Percentiles rank a stretch among this genome's conserved stretches.
phyloP scores from a whole-genome alignment of 805 yeast species.

The Candida alai region DNA sequence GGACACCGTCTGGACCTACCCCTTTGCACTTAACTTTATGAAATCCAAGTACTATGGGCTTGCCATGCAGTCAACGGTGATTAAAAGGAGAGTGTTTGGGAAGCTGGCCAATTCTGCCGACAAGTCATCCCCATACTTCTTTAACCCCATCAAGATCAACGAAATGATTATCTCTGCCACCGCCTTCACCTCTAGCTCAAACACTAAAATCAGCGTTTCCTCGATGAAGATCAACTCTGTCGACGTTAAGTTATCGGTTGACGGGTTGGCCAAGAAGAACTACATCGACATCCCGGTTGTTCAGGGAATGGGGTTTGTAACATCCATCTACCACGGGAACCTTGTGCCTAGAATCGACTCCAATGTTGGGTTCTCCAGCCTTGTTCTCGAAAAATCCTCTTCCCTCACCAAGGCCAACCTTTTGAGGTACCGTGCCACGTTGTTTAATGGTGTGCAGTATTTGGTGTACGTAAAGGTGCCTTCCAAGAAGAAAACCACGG shows the following conservation, averaged over 20 bases:
- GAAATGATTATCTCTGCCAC: conserved; percentile 55
- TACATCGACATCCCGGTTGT: conserved; percentile 54
- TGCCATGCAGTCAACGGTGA: conserved; percentile 56
- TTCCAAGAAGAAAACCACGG: conserved; percentile 26
- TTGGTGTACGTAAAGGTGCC: conserved; percentile 14
- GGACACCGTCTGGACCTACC: conserved; percentile 57
- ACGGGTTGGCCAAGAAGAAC: conserved; percentile 28
- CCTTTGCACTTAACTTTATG: conserved; percentile 57
- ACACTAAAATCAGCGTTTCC: conserved; percentile 40
- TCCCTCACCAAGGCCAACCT: conserved; percentile 13
- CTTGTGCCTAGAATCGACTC: conserved; percentile 53
- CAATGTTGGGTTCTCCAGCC: conserved; percentile 32
- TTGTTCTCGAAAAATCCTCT: conserved; percentile 13
- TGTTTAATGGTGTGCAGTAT: conserved; percentile 15
- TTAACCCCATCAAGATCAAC: conserved; percentile 53
- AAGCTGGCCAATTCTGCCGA: conserved; percentile 44
- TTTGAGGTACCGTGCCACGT: conserved; percentile 13
- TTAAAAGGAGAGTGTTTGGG: conserved; percentile 42
- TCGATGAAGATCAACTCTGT: conserved; percentile 52
- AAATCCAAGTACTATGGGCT: conserved; percentile 46
- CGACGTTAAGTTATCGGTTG: conserved; percentile 31
- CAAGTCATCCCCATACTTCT: conserved; percentile 45
- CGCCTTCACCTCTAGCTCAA: conserved; percentile 31
- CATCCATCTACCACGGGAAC: conserved; percentile 50
- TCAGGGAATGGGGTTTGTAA: conserved; percentile 77